Base-by-base conservation (phyloP, 495 filamentous ascomycete species). In the Hyaloscypha variabilis region DNA sequence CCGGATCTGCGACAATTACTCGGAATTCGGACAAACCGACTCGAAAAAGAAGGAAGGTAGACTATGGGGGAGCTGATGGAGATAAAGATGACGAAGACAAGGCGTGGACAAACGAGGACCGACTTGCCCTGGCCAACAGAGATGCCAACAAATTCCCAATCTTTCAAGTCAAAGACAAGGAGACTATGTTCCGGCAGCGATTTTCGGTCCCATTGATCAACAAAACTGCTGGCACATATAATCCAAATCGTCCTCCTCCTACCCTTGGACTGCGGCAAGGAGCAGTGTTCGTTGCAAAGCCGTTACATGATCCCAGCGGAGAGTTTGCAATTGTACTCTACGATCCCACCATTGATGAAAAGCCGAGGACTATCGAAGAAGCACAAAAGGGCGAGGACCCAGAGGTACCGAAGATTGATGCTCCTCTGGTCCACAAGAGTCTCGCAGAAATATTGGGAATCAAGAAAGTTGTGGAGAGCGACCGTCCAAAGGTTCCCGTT, bases 311-410 rank as follows among this genome's bases (percentile, higher is more conserved):
- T 71, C 95, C 95, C 0, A 91, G 89, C 72, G 96, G 91, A 63
- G 96, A 99, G 71, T 96, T 98, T 77, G 90, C 95, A 1, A 98
- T 99, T 70, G 95, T 99, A 6, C 77, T 99, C 11, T 94, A 96
- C 69, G 95, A 99, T 73, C 95, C 95, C 17, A 99, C 95, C 0
- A 78, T 98, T 39, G 95, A 99, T 71, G 93, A 94, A 71, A 89
- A 90, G 66, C 84, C 88, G 0, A 86, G 83, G 36, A 82, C 79
- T 49, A 75, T 80, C 3, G 83, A 87, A 68, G 76, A 77, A 29
- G 74, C 55, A 60, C 81, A 72, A 82, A 88, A 79, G 28, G 67
- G 70, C 19, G 73, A 70, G 4, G 71, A 63, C 28, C 34, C 31
- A 24, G 81, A 81, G 19, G 76, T 80, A 21, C 78, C 81, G 25